Percentiles rank a stretch among this genome's conserved stretches.
Evolutionary conservation across 108 stramenopile species (phyloP).

Genomic region (Nitzschia putrida): DNA sequence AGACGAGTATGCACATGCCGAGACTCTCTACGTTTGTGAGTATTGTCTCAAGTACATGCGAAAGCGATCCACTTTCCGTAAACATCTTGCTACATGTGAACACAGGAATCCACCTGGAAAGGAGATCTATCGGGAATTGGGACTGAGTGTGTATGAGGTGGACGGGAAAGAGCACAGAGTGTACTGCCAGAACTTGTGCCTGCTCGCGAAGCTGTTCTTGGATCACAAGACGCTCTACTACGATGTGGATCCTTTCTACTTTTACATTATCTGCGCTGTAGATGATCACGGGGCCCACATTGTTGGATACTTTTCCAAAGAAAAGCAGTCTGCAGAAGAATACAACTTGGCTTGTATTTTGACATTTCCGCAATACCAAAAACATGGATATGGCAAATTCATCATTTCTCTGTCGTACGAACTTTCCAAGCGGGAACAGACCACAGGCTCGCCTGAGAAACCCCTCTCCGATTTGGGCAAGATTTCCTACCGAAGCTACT

Average conservation of each 20-base stretch:
- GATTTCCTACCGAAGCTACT: conserved; percentile 92
- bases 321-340: conserved; percentile 88
- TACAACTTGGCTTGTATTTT: conserved; percentile 99
- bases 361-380: conserved; percentile 98
- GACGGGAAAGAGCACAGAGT: conserved; percentile 80
- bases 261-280: conserved; percentile 94
- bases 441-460: conserved; percentile 96
- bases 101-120: conserved; percentile 90
- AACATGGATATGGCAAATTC: conserved; percentile 98
- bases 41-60: conserved; percentile 95
- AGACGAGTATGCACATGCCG: conserved; percentile 73
- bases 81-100: conserved; percentile 66
- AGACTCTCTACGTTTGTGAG: conserved; percentile 96
- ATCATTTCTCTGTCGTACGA: conserved; percentile 96
- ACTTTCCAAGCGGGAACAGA: conserved; percentile 85
- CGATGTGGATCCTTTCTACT: conserved; percentile 98
- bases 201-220: conserved; percentile 97
- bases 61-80: conserved; percentile 68
- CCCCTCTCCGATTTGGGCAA: conserved; percentile 95
- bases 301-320: conserved; percentile 98
- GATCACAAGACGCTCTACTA: conserved; percentile 99
- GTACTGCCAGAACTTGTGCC: conserved; percentile 98
- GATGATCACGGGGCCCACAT: conserved; percentile 75
- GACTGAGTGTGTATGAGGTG: conserved; percentile 74
- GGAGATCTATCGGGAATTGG: conserved; percentile 89